Evolutionary conservation across 1,284 basidiomycete species (phyloP).

Genomic region (Trichosporon faecale): DNA sequence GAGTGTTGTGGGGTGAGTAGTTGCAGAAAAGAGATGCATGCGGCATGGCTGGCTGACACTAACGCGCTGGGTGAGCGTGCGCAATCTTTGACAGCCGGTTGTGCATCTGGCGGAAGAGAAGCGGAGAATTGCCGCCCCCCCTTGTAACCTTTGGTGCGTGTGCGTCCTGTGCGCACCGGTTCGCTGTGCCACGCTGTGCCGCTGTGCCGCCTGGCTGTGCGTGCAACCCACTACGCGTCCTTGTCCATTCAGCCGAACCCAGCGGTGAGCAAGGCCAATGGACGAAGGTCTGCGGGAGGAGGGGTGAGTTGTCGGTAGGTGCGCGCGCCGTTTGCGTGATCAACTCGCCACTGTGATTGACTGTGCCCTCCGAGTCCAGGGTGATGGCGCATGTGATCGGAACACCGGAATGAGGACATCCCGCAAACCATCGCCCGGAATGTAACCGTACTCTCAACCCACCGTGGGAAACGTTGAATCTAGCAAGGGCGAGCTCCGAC

Average conservation of each 20-base stretch:
- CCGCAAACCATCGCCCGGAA: neutral
- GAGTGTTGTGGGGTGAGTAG: neutral
- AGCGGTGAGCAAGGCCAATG: neutral
- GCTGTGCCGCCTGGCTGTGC: neutral
- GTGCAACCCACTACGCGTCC: neutral
- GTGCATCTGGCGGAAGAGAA: neutral
- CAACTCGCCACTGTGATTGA: neutral
- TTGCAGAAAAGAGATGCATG: neutral
- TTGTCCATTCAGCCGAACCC: neutral
- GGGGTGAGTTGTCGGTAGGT: neutral
- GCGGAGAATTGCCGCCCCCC: neutral
- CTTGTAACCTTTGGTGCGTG: neutral
- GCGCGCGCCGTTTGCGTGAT: neutral
- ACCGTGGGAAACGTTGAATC: too few relatives aligned
- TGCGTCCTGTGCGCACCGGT: neutral
- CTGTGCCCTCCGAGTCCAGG: neutral
- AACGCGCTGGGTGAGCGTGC: neutral
- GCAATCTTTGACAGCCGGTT: neutral
- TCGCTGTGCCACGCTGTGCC: too few relatives aligned
- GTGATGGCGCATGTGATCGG: neutral
- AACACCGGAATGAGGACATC: neutral
- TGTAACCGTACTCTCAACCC: too few relatives aligned
- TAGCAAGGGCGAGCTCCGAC: too few relatives aligned
- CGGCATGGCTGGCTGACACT: neutral
- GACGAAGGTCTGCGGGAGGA: neutral